Evolutionary conservation across 805 yeast genomes (phyloP), one percentile per base, ranked within the genome.

Genomic region (Sungouiozyma ichnusensis): DNA sequence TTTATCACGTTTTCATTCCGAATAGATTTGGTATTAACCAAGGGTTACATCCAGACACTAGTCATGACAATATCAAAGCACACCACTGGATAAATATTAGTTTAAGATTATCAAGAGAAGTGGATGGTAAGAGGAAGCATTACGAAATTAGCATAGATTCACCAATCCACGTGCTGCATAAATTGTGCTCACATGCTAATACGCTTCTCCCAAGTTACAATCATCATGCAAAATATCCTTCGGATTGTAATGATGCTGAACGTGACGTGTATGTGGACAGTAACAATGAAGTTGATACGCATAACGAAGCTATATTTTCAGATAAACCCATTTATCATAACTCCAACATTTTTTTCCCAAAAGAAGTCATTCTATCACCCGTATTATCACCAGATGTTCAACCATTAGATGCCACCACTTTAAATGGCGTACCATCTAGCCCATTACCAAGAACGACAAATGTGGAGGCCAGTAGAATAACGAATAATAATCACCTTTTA

Each of bases 71-170:
- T 51, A 86, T 92, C 47, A 88, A 86, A 63, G 73, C 92, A 5
- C 90, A 85, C 54, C 99, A 92, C 64, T 92, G 98, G 97, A 79
- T 92, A 53, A 92, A 92, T 63, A 73, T 92, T 14, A 82, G 94
- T 48, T 64, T 92, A 40, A 67, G 97, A 40, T 68, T 92, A 33
- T 84, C 95, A 4, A 76, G 73, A 49, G 56, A 70, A n/a, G 79
- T 82, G 36, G 71, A 73, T 37, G 72, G 67, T 11, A 85, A 85
- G 56, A 69, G 94, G 37, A 92, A 88, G 58, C 97, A 87, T 57
- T 92, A 83, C 58, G 99, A 92, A 65, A 84, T 92, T 36, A 79
- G 86, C 44, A 90, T 92, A 43, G 99, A 92, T 62, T 85, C 96
- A 2, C 98, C 98, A 3, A 79, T 92, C 45, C 94, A 84, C 54